Percentiles rank a stretch among this genome's conserved stretches.
Evolutionary conservation across 2,329 filamentous ascomycete genomes (phyloP).

Genomic region (Hymenoscyphus occultus): DNA sequence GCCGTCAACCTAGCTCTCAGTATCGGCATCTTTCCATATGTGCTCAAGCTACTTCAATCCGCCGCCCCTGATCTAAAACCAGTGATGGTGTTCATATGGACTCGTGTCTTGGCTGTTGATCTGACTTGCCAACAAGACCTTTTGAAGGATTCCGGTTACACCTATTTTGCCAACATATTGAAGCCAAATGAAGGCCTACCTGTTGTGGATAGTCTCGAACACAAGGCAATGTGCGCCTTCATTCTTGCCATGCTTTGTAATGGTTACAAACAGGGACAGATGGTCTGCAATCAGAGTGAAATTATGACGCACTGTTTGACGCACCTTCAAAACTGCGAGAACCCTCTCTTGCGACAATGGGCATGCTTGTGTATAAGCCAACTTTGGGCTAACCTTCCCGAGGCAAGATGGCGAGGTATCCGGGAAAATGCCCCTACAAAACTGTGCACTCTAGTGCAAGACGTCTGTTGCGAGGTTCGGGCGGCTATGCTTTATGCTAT

Average conservation of each 20-base stretch:
- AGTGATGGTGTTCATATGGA: constrained; percentile 99
- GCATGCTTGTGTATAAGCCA: constrained; percentile 93
- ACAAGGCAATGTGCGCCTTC: constrained; percentile 98
- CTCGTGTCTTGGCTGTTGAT: constrained; percentile 90
- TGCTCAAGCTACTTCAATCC: constrained; percentile 94
- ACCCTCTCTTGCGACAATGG: constrained; percentile 89
- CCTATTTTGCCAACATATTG: constrained; percentile 92
- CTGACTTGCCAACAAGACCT: constrained; percentile 90
- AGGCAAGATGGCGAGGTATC: constrained; percentile 96
- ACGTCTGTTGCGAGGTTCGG: constrained; percentile 87
- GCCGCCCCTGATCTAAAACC: constrained; percentile 93
- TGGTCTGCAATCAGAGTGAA: constrained; percentile 85
- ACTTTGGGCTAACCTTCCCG: constrained; percentile 84
- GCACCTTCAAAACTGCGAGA: constrained; percentile 82
- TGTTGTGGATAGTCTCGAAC: constrained; percentile 84
- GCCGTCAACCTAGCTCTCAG: constrained; percentile 96
- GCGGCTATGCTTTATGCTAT: constrained; percentile 91
- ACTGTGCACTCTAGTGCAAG: constrained; percentile 75
- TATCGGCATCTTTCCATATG: constrained; percentile 98
- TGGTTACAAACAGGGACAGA: constrained; percentile 86
- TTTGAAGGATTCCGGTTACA: constrained; percentile 94
- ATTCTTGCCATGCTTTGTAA: constrained; percentile 97
- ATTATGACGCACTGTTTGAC: constrained; percentile 84
- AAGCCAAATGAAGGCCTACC: constrained; percentile 81
- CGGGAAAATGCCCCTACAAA: constrained; percentile 76